phyloP scores from a whole-genome alignment of 345 rosid genomes.

The Populus euphratica region DNA sequence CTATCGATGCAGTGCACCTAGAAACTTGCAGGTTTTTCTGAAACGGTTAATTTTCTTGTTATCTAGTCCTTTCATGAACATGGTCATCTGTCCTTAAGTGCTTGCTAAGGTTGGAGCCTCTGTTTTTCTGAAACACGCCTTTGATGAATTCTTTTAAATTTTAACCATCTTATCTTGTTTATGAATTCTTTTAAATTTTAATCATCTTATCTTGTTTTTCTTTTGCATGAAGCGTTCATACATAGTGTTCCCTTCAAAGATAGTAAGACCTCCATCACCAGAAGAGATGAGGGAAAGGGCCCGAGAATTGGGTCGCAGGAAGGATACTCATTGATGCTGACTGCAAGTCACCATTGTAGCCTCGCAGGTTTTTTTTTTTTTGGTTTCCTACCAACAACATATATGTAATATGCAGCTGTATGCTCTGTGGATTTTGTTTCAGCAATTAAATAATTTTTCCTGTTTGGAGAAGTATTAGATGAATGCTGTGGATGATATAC shows the following conservation, averaged over 20 bases:
- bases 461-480: neutral
- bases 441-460: neutral
- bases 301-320: conserved; percentile 51
- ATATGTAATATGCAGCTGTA: neutral
- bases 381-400: neutral
- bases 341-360: conserved; percentile 3
- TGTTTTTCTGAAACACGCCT: neutral
- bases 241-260: conserved; percentile 53
- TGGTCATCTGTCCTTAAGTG: neutral
- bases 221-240: conserved; percentile 45
- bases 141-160: neutral
- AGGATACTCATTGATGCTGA: conserved; percentile 17
- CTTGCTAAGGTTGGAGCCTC: neutral
- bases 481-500: neutral
- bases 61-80: neutral
- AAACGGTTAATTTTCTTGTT: neutral
- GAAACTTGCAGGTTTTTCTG: neutral
- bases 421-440: neutral
- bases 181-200: neutral
- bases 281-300: conserved; percentile 73
- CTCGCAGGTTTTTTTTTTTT: neutral
- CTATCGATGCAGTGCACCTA: neutral
- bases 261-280: conserved; percentile 53
- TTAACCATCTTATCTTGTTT: neutral
- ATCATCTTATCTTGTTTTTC: neutral